Evolutionary conservation across 2,329 filamentous ascomycete species (phyloP), one percentile per base, ranked within the genome.

Genomic region (Epichloe baconii): DNA sequence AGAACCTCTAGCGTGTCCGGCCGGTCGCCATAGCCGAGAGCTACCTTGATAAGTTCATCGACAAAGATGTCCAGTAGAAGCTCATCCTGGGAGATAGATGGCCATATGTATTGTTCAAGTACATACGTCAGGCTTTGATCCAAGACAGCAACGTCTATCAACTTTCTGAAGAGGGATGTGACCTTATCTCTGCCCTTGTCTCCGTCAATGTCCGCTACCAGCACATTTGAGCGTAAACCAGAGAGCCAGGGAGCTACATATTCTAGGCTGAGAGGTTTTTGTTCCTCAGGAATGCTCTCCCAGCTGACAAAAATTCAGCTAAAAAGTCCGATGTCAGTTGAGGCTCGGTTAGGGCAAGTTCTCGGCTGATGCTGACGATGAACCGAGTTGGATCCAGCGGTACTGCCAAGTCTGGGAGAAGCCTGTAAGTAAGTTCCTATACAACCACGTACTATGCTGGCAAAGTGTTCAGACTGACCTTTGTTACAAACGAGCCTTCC

Each of bases 301-400:
- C 82, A 86, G 17, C 82, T 80, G 23, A 84, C 79, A 53, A 86
- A 85, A 86, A 86, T 58, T 85, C 82, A n/a, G 82, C 84, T 40
- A 86, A 60, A 58, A 86, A 86, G 59, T 86, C 82, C 7, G 75
- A 76, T 0, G 82, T 85, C 7, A 86, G 71, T 57, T 84, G 81
- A 21, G 82, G 79, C 59, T 86, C 82, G 19, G 80, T 75, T 34
- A 69, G 65, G 8, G 82, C 81, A 15, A 86, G 68, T 54, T 79
- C 76, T 58, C 75, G 76, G 67, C 82, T 85, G 45, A 85, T 81
- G 45, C 76, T 75, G 57, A 85, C 69, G 42, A 86, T 80, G 60
- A 85, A 84, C 23, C 74, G 71, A 3, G 79, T 78, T 2, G 82
- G 76, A 54, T 84, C 79, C 40, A 79, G 63, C 0, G 82, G 82